phyloP scores from a whole-genome alignment of 164 flowering plant species.

The Paratinospora sagittata region DNA sequence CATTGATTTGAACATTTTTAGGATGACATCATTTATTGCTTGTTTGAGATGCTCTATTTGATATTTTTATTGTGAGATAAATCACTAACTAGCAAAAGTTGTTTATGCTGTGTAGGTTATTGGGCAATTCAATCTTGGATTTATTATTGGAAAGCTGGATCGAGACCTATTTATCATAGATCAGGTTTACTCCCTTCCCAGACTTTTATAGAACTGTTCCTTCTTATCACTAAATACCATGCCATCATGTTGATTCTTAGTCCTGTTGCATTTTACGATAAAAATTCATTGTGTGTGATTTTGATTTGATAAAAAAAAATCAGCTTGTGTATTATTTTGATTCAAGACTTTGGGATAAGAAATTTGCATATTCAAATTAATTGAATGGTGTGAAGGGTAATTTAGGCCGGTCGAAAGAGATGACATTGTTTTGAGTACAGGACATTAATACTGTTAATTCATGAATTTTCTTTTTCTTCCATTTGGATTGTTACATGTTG shows the following conservation, averaged over 20 bases:
- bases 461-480: background rate
- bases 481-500: background rate
- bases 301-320: background rate
- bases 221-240: too few species aligned
- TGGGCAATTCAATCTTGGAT: conserved; percentile 98
- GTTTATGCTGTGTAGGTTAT: conserved; percentile 48
- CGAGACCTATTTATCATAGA: conserved; percentile 87
- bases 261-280: background rate
- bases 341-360: background rate
- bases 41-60: background rate
- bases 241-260: background rate
- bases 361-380: background rate
- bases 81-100: conserved; percentile 4
- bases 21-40: background rate
- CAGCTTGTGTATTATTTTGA: background rate
- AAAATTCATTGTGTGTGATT: background rate
- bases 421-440: background rate
- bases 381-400: background rate
- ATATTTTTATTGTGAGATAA: background rate
- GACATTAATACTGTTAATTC: background rate
- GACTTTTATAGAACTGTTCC: background rate
- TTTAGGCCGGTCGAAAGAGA: background rate
- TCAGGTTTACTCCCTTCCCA: conserved; percentile 48
- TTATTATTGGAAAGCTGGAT: conserved; percentile 84
- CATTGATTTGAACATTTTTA: background rate